Evolutionary conservation across 331 rosid species (phyloP), one percentile per base, ranked within the genome.

Genomic region (Quercus tomentella): DNA sequence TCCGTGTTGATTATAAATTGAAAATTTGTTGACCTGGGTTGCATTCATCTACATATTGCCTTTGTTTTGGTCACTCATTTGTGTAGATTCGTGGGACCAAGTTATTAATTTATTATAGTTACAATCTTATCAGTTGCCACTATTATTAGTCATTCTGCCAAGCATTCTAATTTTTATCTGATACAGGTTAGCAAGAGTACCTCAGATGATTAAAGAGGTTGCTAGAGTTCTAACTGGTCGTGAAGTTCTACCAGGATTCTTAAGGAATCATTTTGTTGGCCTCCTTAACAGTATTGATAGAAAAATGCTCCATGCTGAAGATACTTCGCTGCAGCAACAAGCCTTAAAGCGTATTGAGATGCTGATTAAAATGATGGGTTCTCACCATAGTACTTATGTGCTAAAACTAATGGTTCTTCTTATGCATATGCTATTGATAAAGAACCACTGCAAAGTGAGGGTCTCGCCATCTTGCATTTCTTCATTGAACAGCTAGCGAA

Each of bases 391-490:
- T 88, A 93, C 98, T 22, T 95, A 93, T 45, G 98, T 93, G 84
- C 98, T 98, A 20, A 93, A 93, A 82, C 72, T 91, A 74, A 93
- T 95, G 98, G 97, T 93, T 82, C 96, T 95, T 83, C 96, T 93
- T 72, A 90, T 93, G 96, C 93, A 90, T 86, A 5, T 1, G 94
- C 97, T 81, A 84, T 93, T 81, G 89, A 77, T 45, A 93, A 91
- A 82, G 92, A 95, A 72, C 66, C 74, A 58, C 90, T 90, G 72
- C 91, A 88, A 89, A 82, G 80, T 85, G 99, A 91, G 77, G 99
- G 96, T 82, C 90, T 95, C 80, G 76, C 90, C 51, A 90, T 95
- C 56, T 86, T 91, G 91, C 91, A 89, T 82, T 93, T 86, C 88
- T 93, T 95, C 85, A 84, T 91, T 61, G 80, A 80, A 80, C 98